phyloP scores from a whole-genome alignment of 2,329 filamentous ascomycete genomes.

The Botrytis squamosa region DNA sequence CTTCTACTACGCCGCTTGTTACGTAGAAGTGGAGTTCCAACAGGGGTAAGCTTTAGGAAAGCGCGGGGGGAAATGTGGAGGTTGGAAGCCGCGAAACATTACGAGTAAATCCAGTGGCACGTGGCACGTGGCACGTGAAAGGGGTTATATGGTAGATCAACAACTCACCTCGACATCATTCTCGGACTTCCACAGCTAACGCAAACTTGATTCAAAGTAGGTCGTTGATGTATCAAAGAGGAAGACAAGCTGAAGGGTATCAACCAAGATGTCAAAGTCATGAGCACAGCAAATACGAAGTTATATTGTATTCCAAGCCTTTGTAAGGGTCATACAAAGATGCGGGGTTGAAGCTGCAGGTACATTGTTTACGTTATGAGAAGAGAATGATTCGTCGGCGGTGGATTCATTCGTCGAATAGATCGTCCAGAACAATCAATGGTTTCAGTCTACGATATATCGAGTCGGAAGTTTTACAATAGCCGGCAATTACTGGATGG shows the following conservation, averaged over 20 bases:
- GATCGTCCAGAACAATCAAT: background rate
- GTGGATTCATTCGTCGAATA: background rate
- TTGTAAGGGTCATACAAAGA: constrained; percentile 15
- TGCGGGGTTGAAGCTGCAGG: constrained; percentile 22
- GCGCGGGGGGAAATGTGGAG: constrained; percentile 13
- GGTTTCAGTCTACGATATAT: background rate
- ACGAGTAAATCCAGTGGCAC: background rate
- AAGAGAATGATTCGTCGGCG: background rate
- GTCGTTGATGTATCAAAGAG: background rate
- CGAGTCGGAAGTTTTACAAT: background rate
- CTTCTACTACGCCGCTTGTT: constrained; percentile 18
- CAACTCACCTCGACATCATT: constrained; percentile 21
- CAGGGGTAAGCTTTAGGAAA: constrained; percentile 18
- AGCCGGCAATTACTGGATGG: background rate
- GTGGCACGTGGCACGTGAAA: background rate
- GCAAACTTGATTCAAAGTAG: background rate
- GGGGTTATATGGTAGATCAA: constrained; percentile 8
- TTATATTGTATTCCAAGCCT: constrained; percentile 8
- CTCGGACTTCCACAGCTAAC: background rate
- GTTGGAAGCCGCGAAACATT: background rate
- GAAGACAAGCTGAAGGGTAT: background rate
- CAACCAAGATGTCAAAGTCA: background rate
- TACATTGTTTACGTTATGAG: constrained; percentile 2
- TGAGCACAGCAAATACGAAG: constrained; percentile 8
- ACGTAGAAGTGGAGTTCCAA: constrained; percentile 16